Evolutionary conservation across 192 early-diverging fungal genomes (phyloP).

Genomic region (Rhizophagus clarus): DNA sequence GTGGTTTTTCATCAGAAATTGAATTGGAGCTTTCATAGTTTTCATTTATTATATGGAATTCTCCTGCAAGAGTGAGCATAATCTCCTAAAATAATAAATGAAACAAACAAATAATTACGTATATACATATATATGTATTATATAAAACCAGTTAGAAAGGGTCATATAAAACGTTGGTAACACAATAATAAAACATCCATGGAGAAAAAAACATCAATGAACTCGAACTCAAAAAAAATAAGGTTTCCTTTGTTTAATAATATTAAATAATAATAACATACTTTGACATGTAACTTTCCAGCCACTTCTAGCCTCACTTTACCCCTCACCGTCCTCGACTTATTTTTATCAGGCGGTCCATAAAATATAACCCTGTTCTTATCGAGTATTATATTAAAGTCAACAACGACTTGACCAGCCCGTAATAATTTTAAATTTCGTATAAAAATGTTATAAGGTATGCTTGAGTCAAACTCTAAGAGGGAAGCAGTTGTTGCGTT

Average conservation of each 20-base stretch:
- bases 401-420: slow-evolving; percentile 15
- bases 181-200: background rate
- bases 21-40: background rate
- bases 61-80: slow-evolving; percentile 2
- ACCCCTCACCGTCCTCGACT: slow-evolving; percentile 15
- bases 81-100: slow-evolving; percentile 1
- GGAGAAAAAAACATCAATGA: background rate
- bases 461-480: slow-evolving; percentile 18
- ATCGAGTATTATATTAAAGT: slow-evolving; percentile 21
- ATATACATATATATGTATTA: background rate
- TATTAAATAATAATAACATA: background rate
- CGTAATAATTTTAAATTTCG: slow-evolving; percentile 14
- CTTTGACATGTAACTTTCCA: slow-evolving; percentile 19
- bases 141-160: too few species aligned
- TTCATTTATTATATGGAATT: slow-evolving; percentile 7
- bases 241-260: background rate
- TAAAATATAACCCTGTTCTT: slow-evolving; percentile 21
- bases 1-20: background rate
- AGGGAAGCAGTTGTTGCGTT: slow-evolving; percentile 2
- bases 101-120: background rate
- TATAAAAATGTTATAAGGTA: slow-evolving; percentile 10
- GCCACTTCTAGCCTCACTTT: slow-evolving; percentile 29
- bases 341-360: background rate
- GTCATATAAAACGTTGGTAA: too few species aligned
- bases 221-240: too few species aligned